phyloP scores from a whole-genome alignment of 805 yeast genomes.

The Barnettozyma vustinii region DNA sequence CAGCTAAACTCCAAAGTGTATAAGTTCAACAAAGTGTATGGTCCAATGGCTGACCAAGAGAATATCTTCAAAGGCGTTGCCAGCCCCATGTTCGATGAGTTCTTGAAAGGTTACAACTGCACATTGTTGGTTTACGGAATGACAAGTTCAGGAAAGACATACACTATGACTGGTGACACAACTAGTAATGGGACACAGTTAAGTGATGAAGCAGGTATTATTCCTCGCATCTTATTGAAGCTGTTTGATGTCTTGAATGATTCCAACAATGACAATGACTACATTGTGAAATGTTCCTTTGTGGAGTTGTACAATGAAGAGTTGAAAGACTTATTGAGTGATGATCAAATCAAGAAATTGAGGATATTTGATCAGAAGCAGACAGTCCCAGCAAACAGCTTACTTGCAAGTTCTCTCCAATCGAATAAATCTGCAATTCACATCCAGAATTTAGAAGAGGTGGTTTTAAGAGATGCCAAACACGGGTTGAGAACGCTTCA shows the following conservation, averaged over 20 bases:
- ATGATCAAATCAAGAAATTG: slow-evolving; percentile 39
- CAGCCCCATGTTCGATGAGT: slow-evolving; percentile 55
- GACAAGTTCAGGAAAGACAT: slow-evolving; percentile 88
- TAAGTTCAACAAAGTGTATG: slow-evolving; percentile 75
- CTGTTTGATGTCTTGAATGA: slow-evolving; percentile 49
- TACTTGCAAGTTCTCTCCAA: slow-evolving; percentile 4
- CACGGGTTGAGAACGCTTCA: slow-evolving; percentile 53
- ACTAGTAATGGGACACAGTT: slow-evolving; percentile 27
- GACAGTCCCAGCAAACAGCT: neutral
- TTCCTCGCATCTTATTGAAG: slow-evolving; percentile 52
- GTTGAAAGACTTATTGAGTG: slow-evolving; percentile 59
- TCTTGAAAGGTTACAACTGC: slow-evolving; percentile 72
- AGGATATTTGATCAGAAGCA: slow-evolving; percentile 43
- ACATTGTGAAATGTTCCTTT: slow-evolving; percentile 69
- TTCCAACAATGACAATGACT: slow-evolving; percentile 38
- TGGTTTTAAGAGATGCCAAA: slow-evolving; percentile 44
- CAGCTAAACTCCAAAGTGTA: slow-evolving; percentile 50
- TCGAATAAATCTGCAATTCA: slow-evolving; percentile 31
- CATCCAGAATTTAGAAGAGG: slow-evolving; percentile 63
- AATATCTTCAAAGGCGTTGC: slow-evolving; percentile 65
- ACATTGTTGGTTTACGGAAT: slow-evolving; percentile 87
- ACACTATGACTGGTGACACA: slow-evolving; percentile 69
- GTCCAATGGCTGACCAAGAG: slow-evolving; percentile 73
- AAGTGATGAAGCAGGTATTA: slow-evolving; percentile 55
- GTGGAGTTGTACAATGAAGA: slow-evolving; percentile 88